A percentile compares a stretch with the other conserved stretches of the same genome.
phyloP scores from a whole-genome alignment of 257 asterid genomes.

The Capsicum rhomboideum region DNA sequence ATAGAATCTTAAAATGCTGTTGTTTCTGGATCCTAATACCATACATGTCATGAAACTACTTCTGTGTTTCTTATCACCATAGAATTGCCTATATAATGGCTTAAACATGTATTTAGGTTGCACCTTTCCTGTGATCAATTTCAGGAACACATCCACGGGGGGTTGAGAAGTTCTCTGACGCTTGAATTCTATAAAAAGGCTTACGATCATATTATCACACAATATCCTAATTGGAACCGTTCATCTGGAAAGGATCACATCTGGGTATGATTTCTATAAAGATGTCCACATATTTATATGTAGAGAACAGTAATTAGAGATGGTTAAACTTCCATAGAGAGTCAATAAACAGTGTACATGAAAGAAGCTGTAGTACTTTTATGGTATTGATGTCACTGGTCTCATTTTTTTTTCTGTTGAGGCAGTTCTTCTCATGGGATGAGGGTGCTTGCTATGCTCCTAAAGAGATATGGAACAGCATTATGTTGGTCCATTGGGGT shows the following conservation, averaged over 20 bases:
- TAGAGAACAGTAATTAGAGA: background rate
- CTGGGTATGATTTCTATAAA: slow-evolving; percentile 51
- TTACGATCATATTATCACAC: slow-evolving; percentile 53
- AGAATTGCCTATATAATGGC: background rate
- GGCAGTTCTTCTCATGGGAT: slow-evolving; percentile 95
- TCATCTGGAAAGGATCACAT: slow-evolving; percentile 94
- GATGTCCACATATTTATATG: background rate
- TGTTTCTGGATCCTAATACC: background rate
- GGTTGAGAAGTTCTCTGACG: slow-evolving; percentile 81
- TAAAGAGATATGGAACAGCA: slow-evolving; percentile 96
- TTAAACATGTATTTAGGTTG: background rate
- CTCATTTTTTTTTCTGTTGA: slow-evolving; percentile 20
- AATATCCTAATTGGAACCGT: slow-evolving; percentile 79
- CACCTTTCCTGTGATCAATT: slow-evolving; percentile 10
- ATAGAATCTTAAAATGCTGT: background rate
- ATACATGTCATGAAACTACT: background rate
- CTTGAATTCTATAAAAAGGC: slow-evolving; percentile 83
- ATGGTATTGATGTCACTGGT: slow-evolving; percentile 3
- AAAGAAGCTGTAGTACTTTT: background rate
- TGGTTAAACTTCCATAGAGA: background rate
- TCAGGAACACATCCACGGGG: slow-evolving; percentile 54
- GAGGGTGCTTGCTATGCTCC: slow-evolving; percentile 99
- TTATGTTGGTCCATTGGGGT: slow-evolving; percentile 99
- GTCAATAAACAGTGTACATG: background rate
- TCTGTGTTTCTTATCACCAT: background rate